Evolutionary conservation across 352 stramenopile species (phyloP).

Genomic region (Elongisporangium anandrum): DNA sequence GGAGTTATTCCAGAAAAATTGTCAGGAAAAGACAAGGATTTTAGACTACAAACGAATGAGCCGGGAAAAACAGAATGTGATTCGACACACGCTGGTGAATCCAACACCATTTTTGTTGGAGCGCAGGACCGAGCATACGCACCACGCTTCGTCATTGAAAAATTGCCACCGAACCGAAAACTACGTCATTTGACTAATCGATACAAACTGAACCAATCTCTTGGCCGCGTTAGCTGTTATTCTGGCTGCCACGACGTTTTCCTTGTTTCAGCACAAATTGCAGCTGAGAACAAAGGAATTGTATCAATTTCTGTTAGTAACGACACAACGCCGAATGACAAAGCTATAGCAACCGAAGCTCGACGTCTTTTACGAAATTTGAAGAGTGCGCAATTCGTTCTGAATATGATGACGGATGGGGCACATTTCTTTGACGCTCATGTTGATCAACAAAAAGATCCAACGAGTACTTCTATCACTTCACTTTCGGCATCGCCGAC

Average conservation of each 20-base stretch:
- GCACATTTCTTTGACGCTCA: slow-evolving; percentile 69
- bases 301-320: neutral
- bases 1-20: neutral
- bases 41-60: neutral
- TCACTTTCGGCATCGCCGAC: slow-evolving; percentile 11
- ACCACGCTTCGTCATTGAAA: slow-evolving; percentile 27
- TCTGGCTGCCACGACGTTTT: slow-evolving; percentile 40
- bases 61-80: neutral
- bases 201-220: slow-evolving; percentile 28
- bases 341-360: slow-evolving; percentile 35
- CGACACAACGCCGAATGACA: slow-evolving; percentile 3
- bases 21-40: neutral
- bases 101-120: neutral
- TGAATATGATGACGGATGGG: slow-evolving; percentile 65
- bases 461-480: neutral
- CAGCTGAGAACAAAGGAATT: neutral
- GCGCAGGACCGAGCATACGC: slow-evolving; percentile 9
- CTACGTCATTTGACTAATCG: slow-evolving; percentile 17
- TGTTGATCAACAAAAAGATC: slow-evolving; percentile 12
- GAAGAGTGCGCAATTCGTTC: slow-evolving; percentile 44
- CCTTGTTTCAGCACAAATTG: neutral
- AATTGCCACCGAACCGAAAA: slow-evolving; percentile 49
- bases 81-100: neutral
- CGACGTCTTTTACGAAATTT: slow-evolving; percentile 56
- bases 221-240: slow-evolving; percentile 43